Conservation (phyloP, 768 basidiomycete species). For the Flagelloscypha sp. region DNA sequence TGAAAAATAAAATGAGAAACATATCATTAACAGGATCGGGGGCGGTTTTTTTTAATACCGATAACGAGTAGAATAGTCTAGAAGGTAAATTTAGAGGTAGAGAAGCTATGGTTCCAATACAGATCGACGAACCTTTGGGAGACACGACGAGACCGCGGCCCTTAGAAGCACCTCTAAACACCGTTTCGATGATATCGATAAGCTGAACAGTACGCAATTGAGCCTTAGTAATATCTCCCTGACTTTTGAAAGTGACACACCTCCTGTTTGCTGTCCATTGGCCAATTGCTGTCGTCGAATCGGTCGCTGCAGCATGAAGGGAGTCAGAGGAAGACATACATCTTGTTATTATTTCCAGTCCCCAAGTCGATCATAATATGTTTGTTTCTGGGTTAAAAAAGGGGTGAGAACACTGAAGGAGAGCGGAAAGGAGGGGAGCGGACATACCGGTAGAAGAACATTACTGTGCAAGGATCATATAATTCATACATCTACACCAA, state of each 20-base stretch:
- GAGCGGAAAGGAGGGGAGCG: not conserved
- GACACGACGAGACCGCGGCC: conserved; percentile 97
- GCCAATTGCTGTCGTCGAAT: conserved; percentile 72
- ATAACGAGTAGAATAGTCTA: conserved; percentile 40
- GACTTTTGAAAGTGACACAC: conserved; percentile 30
- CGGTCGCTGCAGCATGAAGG: not conserved
- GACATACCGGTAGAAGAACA: conserved; percentile 94
- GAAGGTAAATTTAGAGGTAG: conserved; percentile 2
- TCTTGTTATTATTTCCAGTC: conserved; percentile 99
- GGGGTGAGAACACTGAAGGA: conserved; percentile 4
- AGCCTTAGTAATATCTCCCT: not conserved
- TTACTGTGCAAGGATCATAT: conserved; percentile 94
- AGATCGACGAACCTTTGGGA: conserved; percentile 64
- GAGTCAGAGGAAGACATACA: conserved; percentile 46
- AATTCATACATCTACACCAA: conserved; percentile 87
- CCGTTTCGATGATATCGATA: conserved; percentile 97
- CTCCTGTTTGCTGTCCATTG: conserved; percentile 98
- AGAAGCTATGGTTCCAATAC: conserved; percentile 2
- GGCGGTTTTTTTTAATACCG: conserved; percentile 31
- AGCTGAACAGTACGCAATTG: conserved; percentile 40
- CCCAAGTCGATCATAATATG: conserved; percentile 99
- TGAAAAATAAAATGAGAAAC: too few relatives aligned
- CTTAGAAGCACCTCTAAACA: conserved; percentile 95
- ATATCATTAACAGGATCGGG: too few relatives aligned
- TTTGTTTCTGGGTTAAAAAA: conserved; percentile 59